Evolutionary conservation across 176 grass and related monocot genomes (phyloP), one percentile per base, ranked within the genome.

Genomic region (Zoysia pacifica): DNA sequence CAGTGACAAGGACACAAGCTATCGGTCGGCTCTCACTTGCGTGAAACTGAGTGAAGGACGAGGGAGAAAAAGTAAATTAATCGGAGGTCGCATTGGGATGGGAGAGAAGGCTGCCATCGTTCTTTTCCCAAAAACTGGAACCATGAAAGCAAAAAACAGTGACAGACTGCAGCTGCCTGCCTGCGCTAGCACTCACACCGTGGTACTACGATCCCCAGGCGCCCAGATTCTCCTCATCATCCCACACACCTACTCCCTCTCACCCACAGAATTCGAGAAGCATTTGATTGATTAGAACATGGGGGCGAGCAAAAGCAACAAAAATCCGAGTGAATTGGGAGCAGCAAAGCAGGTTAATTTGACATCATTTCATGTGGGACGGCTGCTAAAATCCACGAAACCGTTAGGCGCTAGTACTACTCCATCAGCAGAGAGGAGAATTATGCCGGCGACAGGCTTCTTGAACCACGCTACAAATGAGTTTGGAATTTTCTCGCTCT

Each of bases 301-400:
- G 69, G 12, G 3, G 50, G 52, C 15, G 52, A 18, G 16, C 18
- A 12, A 1, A 50, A n/a, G 11, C 62, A 49, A 6, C 67, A 14
- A 77, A 85, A 73, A 71, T 62, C 20, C 18, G 48, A 35, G 43
- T 16, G 72, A 56, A 81, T 71, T 70, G 71, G 49, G n/a, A 4
- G 47, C 53, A 7, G 54, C 5, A 20, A 40, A 53, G 18, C 11
- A 6, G 67, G 47, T 72, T 85, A 76, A 92, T 85, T 85, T 0
- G 51, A 51, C 81, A 85, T 86, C 87, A 80, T 90, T 90, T 90
- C 88, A 90, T 86, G 88, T 90, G 83, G 53, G 69, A 67, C 73
- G 73, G 81, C 60, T 67, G 67, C 82, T 78, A 78, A 82, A 90
- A 84, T 81, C 87, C 87, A 87, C 72, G 77, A 85, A 82, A 84